Evolutionary conservation across 1,139 yeast species (phyloP).

Genomic region (Sporopachydermia cereana): DNA sequence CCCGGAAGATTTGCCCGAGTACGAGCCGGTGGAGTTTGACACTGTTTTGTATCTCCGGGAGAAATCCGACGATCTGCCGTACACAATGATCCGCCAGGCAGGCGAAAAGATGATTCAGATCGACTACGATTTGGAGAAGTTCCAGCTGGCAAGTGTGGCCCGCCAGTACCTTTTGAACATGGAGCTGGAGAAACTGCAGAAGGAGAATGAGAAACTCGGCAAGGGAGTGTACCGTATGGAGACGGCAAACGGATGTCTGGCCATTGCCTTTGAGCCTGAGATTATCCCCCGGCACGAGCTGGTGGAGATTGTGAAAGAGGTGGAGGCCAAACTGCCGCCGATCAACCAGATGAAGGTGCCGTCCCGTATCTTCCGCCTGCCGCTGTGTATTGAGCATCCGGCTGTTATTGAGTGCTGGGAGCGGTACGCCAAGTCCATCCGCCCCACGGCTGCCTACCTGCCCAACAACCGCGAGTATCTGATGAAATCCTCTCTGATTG

Average conservation of each 20-base stretch:
- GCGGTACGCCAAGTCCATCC: slow-evolving; percentile 26
- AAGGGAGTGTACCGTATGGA: slow-evolving; percentile 19
- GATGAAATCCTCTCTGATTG: slow-evolving; percentile 24
- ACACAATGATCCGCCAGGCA: slow-evolving; percentile 23
- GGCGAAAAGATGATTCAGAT: slow-evolving; percentile 26
- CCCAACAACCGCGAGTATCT: slow-evolving; percentile 26
- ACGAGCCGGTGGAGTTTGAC: slow-evolving; percentile 13
- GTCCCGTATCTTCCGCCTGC: slow-evolving; percentile 23
- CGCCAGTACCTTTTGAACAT: slow-evolving; percentile 21
- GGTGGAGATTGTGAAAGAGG: slow-evolving; percentile 16
- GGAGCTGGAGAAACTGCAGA: slow-evolving; percentile 7
- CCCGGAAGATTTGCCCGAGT: slow-evolving; percentile 17
- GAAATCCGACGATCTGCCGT: slow-evolving; percentile 14
- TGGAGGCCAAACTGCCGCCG: slow-evolving; percentile 24
- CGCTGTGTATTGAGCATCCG: slow-evolving; percentile 25
- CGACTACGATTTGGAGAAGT: slow-evolving; percentile 24
- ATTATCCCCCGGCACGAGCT: slow-evolving; percentile 17
- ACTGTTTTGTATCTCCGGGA: slow-evolving; percentile 17
- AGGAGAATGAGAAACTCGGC: slow-evolving; percentile 12
- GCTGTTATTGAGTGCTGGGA: slow-evolving; percentile 25
- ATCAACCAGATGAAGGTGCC: slow-evolving; percentile 23
- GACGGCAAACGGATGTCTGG: slow-evolving; percentile 23
- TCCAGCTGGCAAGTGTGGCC: slow-evolving; percentile 25
- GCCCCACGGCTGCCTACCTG: slow-evolving; percentile 29
- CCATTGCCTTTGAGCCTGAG: slow-evolving; percentile 21